Percentiles rank a stretch among this genome's conserved stretches.
Conservation (phyloP, 192 early-diverging fungal species). For the Coemansia sp. region DNA sequence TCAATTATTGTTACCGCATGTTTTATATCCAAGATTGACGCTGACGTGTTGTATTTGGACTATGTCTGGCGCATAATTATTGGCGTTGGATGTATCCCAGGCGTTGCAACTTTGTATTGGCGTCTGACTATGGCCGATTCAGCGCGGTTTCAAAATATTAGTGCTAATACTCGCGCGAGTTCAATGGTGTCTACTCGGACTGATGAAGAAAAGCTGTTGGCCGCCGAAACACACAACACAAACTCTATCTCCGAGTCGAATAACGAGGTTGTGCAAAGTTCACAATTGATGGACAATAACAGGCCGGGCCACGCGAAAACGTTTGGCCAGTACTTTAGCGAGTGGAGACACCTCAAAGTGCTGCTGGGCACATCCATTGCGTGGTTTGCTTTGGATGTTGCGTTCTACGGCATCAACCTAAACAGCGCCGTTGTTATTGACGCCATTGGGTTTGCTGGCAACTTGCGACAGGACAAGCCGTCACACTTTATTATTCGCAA, state of each 20-base stretch:
- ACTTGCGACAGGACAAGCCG: conserved; percentile 3
- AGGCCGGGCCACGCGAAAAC: background rate
- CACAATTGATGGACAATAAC: background rate
- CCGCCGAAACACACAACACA: conserved; percentile 61
- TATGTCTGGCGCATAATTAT: conserved; percentile 91
- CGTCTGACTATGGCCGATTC: conserved; percentile 84
- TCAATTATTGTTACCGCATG: conserved; percentile 67
- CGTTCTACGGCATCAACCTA: conserved; percentile 81
- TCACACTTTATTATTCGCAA: conserved; percentile 60
- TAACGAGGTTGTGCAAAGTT: background rate
- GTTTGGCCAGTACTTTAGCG: background rate
- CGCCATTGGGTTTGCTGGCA: conserved; percentile 65
- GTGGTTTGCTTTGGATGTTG: conserved; percentile 79
- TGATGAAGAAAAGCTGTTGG: conserved; percentile 52
- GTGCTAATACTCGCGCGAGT: background rate
- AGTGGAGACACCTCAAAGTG: conserved; percentile 66
- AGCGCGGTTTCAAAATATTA: conserved; percentile 65
- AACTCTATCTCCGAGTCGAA: conserved; percentile 45
- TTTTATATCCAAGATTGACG: conserved; percentile 68
- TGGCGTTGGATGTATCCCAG: conserved; percentile 83
- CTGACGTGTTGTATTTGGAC: conserved; percentile 69
- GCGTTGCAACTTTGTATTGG: conserved; percentile 82
- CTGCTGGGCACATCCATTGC: conserved; percentile 73
- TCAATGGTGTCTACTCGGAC: background rate
- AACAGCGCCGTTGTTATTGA: conserved; percentile 73